Conservation (phyloP, 2,329 filamentous ascomycete genomes). For the Tolypocladium ovalisporum region DNA sequence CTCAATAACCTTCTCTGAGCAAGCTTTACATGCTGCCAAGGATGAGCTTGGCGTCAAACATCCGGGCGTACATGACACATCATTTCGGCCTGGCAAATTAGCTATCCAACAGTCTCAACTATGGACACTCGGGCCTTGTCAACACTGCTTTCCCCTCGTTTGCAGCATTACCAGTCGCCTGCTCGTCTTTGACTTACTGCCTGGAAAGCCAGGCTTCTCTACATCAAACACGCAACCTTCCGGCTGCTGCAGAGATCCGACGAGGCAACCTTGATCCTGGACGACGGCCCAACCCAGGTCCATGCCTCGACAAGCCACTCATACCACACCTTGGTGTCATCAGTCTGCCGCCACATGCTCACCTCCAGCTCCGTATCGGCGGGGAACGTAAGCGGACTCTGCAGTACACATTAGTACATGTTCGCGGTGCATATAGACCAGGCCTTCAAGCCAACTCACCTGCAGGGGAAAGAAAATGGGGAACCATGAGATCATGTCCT, state of each 20-base stretch:
- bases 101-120: not conserved
- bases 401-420: constrained; percentile 4
- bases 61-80: too few species aligned
- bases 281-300: constrained; percentile 47
- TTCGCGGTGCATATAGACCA: not conserved
- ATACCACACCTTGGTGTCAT: constrained; percentile 95
- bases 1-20: not conserved
- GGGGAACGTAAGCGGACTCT: constrained; percentile 80
- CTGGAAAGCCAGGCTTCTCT: constrained; percentile 3
- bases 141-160: not conserved
- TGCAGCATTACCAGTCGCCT: not conserved
- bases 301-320: constrained; percentile 94
- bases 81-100: not conserved
- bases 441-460: constrained; percentile 38
- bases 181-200: not conserved
- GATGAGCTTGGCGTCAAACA: too few species aligned
- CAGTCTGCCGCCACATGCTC: constrained; percentile 92
- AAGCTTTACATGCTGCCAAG: too few species aligned
- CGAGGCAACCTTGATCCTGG: constrained; percentile 52
- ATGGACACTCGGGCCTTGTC: not conserved
- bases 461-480: constrained; percentile 96
- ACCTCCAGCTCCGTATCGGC: constrained; percentile 77
- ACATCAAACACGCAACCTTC: constrained; percentile 64
- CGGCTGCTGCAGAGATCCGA: constrained; percentile 60
- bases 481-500: constrained; percentile 99